Evolutionary conservation across 331 rosid species (phyloP), one percentile per base, ranked within the genome.

Genomic region (Cydonia oblonga): DNA sequence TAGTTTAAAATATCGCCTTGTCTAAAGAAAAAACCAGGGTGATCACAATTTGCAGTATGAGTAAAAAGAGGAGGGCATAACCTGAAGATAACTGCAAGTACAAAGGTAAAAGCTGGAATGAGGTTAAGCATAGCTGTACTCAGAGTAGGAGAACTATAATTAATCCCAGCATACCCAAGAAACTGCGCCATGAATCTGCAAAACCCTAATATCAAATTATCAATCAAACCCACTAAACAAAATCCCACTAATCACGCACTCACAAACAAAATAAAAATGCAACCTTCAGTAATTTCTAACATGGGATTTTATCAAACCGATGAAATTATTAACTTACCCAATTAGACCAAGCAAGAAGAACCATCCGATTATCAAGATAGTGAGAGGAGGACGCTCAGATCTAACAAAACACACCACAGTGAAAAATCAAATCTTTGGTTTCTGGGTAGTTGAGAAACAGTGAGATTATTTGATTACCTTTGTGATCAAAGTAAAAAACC

Each of bases 101-200:
- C 8, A 84, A 81, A 89, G 42, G 97, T 86, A 68, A 87, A 86
- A 35, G 86, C 93, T 23, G 97, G 97, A 72, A 86, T 29, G 38
- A 87, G 90, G 75, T 91, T 89, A 72, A 89, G 91, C 87, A 89
- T 76, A 66, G 90, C 85, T 0, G 97, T 81, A 53, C 89, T 80
- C 54, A 87, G 92, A 51, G 96, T 86, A 26, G 97, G 85, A 63
- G 93, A 84, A 79, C 93, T 85, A 61, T 80, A 89, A 56, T 86
- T 74, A 65, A 91, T 83, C 79, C 97, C 96, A 58, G 89, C 84
- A 69, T 89, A 89, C 38, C 93, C 87, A 75, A 83, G 73, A 25
- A 75, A 77, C 85, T 89, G 96, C 19, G 87, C 84, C 69, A 82
- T 52, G 72, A 74, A 87, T 44, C 97, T 91, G 84, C 51, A 75